These are phyloP conservation scores for Hypoxylon sp. DNA, from an alignment of 2,329 filamentous ascomycete genomes.

Conservation along the genomic window DNA sequence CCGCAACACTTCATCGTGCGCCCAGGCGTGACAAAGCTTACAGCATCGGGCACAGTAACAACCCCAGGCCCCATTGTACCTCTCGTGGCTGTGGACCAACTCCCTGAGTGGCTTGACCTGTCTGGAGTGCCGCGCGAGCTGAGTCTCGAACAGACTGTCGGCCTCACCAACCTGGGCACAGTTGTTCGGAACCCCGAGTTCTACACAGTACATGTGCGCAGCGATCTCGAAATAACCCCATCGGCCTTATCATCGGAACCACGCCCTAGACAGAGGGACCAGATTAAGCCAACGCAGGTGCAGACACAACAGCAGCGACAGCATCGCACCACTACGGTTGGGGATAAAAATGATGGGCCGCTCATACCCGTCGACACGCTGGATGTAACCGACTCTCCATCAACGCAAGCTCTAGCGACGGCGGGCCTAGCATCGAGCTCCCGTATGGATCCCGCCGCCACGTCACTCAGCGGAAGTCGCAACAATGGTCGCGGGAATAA, in stretches of 20 bases:
- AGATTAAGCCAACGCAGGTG: neutral
- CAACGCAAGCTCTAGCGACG: neutral
- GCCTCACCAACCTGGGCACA: slow-evolving; percentile 59
- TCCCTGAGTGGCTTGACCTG: slow-evolving; percentile 64
- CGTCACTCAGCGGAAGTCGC: slow-evolving; percentile 15
- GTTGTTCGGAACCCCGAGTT: slow-evolving; percentile 43
- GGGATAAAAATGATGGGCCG: neutral
- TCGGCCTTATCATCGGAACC: neutral
- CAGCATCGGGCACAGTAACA: slow-evolving; percentile 48
- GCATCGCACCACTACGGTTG: neutral
- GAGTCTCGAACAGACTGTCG: slow-evolving; percentile 56
- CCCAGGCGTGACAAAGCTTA: slow-evolving; percentile 53
- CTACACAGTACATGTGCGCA: slow-evolving; percentile 51
- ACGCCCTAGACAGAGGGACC: slow-evolving; percentile 1
- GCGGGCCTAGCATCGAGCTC: neutral
- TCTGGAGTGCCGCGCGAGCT: slow-evolving; percentile 62
- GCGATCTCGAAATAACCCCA: neutral
- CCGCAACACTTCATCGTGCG: slow-evolving; percentile 63
- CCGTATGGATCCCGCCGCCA: slow-evolving; percentile 19
- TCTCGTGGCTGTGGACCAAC: slow-evolving; percentile 68
- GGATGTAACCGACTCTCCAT: slow-evolving; percentile 3
- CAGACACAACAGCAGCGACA: neutral
- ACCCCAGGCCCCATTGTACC: slow-evolving; percentile 62
- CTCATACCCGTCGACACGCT: slow-evolving; percentile 1
- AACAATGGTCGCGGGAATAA: neutral